Conservation (phyloP, 768 basidiomycete genomes). For the Hemileccinum impolitum region DNA sequence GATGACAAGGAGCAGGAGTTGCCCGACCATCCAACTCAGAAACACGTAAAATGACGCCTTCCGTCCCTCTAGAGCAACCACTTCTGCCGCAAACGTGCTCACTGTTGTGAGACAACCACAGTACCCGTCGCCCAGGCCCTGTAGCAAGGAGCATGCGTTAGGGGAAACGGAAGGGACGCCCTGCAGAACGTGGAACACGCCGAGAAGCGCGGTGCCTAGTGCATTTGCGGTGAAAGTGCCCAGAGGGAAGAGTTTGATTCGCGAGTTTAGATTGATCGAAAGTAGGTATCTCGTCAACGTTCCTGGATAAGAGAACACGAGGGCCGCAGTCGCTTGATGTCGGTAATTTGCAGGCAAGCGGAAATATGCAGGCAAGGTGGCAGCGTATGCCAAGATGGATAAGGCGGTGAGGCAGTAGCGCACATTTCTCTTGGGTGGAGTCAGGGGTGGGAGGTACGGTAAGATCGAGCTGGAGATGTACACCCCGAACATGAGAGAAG, state of each 20-base stretch:
- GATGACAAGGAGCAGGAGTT: constrained; percentile 67
- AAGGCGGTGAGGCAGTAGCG: constrained; percentile 52
- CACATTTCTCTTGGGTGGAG: constrained; percentile 40
- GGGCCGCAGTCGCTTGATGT: constrained; percentile 77
- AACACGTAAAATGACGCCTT: constrained; percentile 67
- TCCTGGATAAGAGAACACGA: constrained; percentile 89
- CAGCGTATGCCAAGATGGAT: constrained; percentile 66
- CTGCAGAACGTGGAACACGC: constrained; percentile 69
- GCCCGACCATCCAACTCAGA: constrained; percentile 66
- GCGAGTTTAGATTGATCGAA: constrained; percentile 66
- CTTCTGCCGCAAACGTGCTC: constrained; percentile 87
- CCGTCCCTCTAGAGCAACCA: constrained; percentile 51
- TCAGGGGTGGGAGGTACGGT: constrained; percentile 40
- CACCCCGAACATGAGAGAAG: constrained; percentile 73
- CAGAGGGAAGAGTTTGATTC: constrained; percentile 59
- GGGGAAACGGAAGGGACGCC: constrained; percentile 41
- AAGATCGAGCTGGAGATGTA: constrained; percentile 48
- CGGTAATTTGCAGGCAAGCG: constrained; percentile 65
- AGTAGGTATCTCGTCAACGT: constrained; percentile 80
- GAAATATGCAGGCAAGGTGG: constrained; percentile 77
- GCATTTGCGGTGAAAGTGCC: constrained; percentile 79
- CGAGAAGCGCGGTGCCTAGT: constrained; percentile 80
- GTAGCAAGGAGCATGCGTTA: constrained; percentile 66
- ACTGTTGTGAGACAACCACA: constrained; percentile 95
- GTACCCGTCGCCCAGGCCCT: constrained; percentile 87